phyloP scores from a whole-genome alignment of 371 early-diverging fungal genomes.

The Zychaea mexicana region DNA sequence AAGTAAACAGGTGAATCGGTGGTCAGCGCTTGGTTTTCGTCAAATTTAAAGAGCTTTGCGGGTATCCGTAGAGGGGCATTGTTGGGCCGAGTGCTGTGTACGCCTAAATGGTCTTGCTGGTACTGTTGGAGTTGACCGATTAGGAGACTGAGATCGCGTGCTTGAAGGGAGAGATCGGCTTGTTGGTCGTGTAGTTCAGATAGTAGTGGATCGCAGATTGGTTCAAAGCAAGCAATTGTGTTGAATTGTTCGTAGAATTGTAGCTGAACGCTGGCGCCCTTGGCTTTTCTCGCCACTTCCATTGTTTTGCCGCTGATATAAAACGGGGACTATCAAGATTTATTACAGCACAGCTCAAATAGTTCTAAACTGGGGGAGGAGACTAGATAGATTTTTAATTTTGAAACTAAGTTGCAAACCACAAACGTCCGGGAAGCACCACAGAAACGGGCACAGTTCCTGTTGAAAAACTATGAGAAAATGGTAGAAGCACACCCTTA shows the following conservation, averaged over 20 bases:
- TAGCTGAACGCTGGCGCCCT: constrained; percentile 40
- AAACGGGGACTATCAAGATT: too few species aligned
- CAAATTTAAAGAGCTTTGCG: constrained; percentile 58
- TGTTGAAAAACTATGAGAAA: too few species aligned
- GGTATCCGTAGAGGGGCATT: constrained; percentile 58
- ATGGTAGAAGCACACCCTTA: too few species aligned
- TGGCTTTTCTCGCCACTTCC: constrained; percentile 31
- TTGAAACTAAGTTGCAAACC: too few species aligned
- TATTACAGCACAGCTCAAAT: too few species aligned
- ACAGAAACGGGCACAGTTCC: too few species aligned
- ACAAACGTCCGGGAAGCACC: too few species aligned
- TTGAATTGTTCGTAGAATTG: constrained; percentile 43
- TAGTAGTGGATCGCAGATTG: constrained; percentile 34
- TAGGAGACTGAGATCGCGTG: constrained; percentile 59
- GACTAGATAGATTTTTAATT: too few species aligned
- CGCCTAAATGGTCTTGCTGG: constrained; percentile 66
- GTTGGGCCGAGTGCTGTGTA: constrained; percentile 23
- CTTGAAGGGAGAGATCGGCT: constrained; percentile 36
- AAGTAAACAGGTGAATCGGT: constrained; percentile 47
- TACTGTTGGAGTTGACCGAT: constrained; percentile 63
- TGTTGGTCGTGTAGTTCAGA: constrained; percentile 44
- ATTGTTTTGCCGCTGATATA: constrained; percentile 10
- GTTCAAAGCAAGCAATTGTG: constrained; percentile 48
- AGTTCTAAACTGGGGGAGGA: too few species aligned
- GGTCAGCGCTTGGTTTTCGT: constrained; percentile 21